Conservation (phyloP, 73 alveolate species). For the Uronychia setigera region DNA sequence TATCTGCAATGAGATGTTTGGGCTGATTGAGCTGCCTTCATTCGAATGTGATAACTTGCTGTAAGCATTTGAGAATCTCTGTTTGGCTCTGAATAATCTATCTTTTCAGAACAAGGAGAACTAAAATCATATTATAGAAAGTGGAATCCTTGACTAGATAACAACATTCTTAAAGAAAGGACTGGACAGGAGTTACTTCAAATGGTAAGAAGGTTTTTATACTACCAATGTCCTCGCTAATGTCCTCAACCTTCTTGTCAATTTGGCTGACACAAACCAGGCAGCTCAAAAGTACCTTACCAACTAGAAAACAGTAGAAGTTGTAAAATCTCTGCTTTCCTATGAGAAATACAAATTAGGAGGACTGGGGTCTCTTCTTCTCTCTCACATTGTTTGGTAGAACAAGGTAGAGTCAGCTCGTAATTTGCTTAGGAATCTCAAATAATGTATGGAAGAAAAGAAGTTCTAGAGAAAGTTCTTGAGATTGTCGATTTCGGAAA, state of each 20-base stretch:
- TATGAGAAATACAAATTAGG: conserved; percentile 9
- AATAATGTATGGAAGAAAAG: neutral
- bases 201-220: neutral
- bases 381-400: conserved; percentile 45
- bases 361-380: conserved; percentile 13
- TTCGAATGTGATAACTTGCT: neutral
- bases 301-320: neutral
- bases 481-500: neutral
- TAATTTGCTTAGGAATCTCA: neutral
- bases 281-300: conserved; percentile 9
- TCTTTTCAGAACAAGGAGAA: neutral
- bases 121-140: neutral
- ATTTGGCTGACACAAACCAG: conserved; percentile 28
- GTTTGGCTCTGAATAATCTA: conserved; percentile 8
- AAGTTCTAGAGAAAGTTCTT: neutral
- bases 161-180: neutral
- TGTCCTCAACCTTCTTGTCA: conserved; percentile 23
- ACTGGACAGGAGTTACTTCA: neutral
- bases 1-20: neutral
- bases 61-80: conserved; percentile 17
- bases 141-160: neutral
- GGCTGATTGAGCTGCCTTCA: neutral
- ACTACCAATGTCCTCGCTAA: neutral
- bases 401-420: neutral
- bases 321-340: conserved; percentile 4